Conservation (phyloP, 2,329 filamentous ascomycete genomes). For the Claviceps sp. region DNA sequence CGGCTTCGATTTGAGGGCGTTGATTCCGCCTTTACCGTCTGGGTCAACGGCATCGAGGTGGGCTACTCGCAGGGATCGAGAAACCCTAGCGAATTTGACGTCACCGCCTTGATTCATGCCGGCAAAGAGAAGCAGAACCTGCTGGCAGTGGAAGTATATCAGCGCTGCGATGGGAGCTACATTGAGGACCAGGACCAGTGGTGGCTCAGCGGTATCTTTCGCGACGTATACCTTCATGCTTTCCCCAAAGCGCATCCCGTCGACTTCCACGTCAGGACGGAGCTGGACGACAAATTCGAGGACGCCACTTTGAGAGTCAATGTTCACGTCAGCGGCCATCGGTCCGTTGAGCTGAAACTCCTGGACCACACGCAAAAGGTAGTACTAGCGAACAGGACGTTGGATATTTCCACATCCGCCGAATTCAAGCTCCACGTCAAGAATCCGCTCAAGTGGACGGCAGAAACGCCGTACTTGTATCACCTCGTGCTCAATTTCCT, state of each 20-base stretch:
- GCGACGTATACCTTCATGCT: constrained; percentile 52
- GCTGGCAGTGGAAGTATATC: constrained; percentile 55
- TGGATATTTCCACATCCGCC: constrained; percentile 18
- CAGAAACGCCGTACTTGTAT: constrained; percentile 53
- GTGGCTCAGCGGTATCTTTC: constrained; percentile 55
- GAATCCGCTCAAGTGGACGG: constrained; percentile 52
- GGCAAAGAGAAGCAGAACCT: constrained; percentile 41
- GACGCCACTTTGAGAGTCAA: constrained; percentile 37
- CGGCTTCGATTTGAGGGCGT: constrained; percentile 64
- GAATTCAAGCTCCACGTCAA: constrained; percentile 29
- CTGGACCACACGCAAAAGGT: constrained; percentile 19
- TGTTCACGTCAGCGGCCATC: constrained; percentile 26
- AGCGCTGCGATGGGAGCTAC: constrained; percentile 58
- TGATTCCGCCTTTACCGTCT: constrained; percentile 58
- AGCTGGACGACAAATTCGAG: constrained; percentile 39
- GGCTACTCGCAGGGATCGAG: constrained; percentile 62
- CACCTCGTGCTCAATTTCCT: constrained; percentile 27
- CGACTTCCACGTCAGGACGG: constrained; percentile 41
- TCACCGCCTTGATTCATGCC: constrained; percentile 37
- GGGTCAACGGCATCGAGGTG: constrained; percentile 52
- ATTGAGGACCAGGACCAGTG: constrained; percentile 62
- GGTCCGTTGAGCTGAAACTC: constrained; percentile 20
- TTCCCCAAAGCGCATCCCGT: constrained; percentile 43
- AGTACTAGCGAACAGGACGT: constrained; percentile 13
- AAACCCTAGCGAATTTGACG: constrained; percentile 61